Base-by-base conservation (phyloP, 306 rosid genomes). In the Dalbergia cultrata region DNA sequence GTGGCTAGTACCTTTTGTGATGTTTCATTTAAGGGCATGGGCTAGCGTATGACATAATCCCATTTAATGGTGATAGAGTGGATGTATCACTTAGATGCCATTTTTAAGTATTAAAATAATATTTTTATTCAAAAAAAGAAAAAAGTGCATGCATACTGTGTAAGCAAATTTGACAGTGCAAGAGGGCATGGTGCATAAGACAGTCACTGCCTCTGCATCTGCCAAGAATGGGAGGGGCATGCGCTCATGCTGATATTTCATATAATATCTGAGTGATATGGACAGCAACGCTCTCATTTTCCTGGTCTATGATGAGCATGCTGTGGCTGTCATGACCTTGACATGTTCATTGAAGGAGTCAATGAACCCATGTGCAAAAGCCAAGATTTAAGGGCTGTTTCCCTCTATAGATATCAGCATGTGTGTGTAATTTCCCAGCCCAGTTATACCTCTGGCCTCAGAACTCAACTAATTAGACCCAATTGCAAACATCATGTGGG, bases 291-390 rank as follows among this genome's bases (percentile, higher is more conserved):
- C 69, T 81, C 79, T 74, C 69, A 76, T 26, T 26, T 83, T 83
- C 62, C 77, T 84, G 61, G 50, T 50, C 77, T 68, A 11, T 67
- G 80, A 73, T 43, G 64, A 86, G 85, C 91, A 85, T 80, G 88
- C 79, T 76, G 87, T 87, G 89, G 78, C 75, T 82, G 87, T 83
- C 89, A 85, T 82, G 86, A 90, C 64, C 86, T 80, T 84, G 92
- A 81, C 91, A 84, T 79, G 76, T 79, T 84, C 74, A 77, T 75
- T 58, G 63, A 57, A 76, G 26, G 59, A 66, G 85, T 70, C 70
- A 78, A 82, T 85, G 75, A 73, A 64, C 70, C 89, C 98, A 94
- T 90, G 98, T 94, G 98, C 94, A 39, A 94, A 94, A 90, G 90
- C 94, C 97, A 85, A 79, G 0, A 33, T 89, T 87, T 60, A 62